Conservation (phyloP, 2,329 filamentous ascomycete species). For the Sarocladium kiliense region DNA sequence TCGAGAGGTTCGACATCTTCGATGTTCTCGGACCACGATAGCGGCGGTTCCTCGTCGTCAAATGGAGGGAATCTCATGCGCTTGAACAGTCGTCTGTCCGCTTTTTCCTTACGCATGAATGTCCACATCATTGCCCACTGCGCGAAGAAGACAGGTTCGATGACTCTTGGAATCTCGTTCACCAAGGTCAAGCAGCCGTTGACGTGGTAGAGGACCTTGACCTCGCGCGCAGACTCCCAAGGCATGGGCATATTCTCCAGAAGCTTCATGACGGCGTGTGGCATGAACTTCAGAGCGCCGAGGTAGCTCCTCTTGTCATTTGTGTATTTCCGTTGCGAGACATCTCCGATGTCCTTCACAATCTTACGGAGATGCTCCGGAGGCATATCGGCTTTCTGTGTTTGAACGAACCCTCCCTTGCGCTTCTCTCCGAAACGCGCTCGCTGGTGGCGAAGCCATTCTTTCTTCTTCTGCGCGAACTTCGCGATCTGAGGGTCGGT, state of each 20-base stretch:
- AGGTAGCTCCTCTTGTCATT: slow-evolving; percentile 98
- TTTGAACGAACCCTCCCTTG: slow-evolving; percentile 93
- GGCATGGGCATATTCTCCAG: slow-evolving; percentile 99
- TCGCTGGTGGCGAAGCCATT: slow-evolving; percentile 90
- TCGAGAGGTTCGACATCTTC: slow-evolving; percentile 97
- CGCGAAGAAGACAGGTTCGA: slow-evolving; percentile 95
- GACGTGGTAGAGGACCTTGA: slow-evolving; percentile 97
- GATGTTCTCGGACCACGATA: slow-evolving; percentile 98
- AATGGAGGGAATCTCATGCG: slow-evolving; percentile 98
- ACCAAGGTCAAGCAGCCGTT: slow-evolving; percentile 96
- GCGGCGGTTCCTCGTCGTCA: slow-evolving; percentile 93
- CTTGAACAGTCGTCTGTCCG: slow-evolving; percentile 92
- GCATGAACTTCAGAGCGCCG: slow-evolving; percentile 98
- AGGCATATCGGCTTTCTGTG: slow-evolving; percentile 97
- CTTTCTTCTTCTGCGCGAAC: slow-evolving; percentile 97
- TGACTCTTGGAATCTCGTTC: slow-evolving; percentile 93
- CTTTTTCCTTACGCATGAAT: slow-evolving; percentile 96
- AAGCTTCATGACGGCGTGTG: slow-evolving; percentile 93
- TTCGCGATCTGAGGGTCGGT: slow-evolving; percentile 84
- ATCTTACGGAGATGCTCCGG: slow-evolving; percentile 98
- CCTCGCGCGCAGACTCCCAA: slow-evolving; percentile 93
- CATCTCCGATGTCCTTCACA: slow-evolving; percentile 96
- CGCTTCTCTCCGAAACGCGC: slow-evolving; percentile 96
- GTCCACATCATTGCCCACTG: slow-evolving; percentile 99
- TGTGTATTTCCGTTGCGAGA: slow-evolving; percentile 98